These are phyloP conservation scores for Pelargonium cotyledonis DNA, from an alignment of 441 rosid genomes.

Conservation along the genomic window DNA sequence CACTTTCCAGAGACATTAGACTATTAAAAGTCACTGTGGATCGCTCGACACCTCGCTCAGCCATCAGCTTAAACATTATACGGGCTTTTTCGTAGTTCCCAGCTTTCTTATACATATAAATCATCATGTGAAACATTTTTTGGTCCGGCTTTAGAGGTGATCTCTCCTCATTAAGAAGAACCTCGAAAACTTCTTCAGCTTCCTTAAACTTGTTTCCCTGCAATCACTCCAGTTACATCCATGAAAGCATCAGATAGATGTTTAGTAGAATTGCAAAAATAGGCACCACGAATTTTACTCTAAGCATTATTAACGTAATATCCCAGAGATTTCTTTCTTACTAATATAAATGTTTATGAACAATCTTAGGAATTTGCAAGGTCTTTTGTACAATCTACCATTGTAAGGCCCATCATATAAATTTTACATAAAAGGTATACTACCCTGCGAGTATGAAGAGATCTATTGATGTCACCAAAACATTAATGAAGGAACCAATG, in stretches of 20 bases:
- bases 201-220: slow-evolving; percentile 76
- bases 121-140: slow-evolving; percentile 93
- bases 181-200: slow-evolving; percentile 77
- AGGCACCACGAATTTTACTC: too few relatives aligned
- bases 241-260: not conserved
- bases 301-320: too few relatives aligned
- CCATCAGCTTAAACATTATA: slow-evolving; percentile 60
- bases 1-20: slow-evolving; percentile 84
- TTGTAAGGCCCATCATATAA: too few relatives aligned
- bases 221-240: slow-evolving; percentile 14
- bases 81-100: slow-evolving; percentile 82
- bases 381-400: too few relatives aligned
- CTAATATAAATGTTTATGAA: too few relatives aligned
- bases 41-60: slow-evolving; percentile 61
- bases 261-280: too few relatives aligned
- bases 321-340: too few relatives aligned
- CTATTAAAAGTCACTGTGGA: slow-evolving; percentile 82
- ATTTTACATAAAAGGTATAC: too few relatives aligned
- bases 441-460: too few relatives aligned
- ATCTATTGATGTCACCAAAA: not conserved
- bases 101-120: slow-evolving; percentile 81
- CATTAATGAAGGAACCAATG: not conserved
- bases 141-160: slow-evolving; percentile 81
- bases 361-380: not conserved
- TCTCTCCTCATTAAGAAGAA: slow-evolving; percentile 56